phyloP scores from a whole-genome alignment of 2,329 filamentous ascomycete genomes.

The Emergomyces orientalis region DNA sequence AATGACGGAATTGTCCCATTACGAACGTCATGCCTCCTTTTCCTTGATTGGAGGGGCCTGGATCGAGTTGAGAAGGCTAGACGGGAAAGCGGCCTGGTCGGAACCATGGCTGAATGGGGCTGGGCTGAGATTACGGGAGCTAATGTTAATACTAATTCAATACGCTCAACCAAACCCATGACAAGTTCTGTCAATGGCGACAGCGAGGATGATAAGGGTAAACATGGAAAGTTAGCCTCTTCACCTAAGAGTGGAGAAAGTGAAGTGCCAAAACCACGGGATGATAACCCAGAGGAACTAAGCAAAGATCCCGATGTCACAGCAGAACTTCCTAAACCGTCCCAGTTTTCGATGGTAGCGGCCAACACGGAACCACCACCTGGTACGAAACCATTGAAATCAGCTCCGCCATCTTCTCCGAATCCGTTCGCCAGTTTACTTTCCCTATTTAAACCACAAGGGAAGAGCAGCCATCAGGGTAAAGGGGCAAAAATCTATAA shows the following conservation, averaged over 20 bases:
- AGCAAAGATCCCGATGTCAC: constrained; percentile 13
- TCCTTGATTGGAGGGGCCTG: constrained; percentile 91
- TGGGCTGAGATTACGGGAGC: constrained; percentile 81
- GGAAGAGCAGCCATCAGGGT: constrained; percentile 41
- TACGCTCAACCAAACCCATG: constrained; percentile 19
- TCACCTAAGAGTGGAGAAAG: background rate
- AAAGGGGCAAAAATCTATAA: constrained; percentile 57
- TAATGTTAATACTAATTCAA: constrained; percentile 50
- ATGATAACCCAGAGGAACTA: too few relatives aligned
- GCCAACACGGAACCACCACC: constrained; percentile 24
- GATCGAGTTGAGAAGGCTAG: constrained; percentile 90
- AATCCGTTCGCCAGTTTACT: constrained; percentile 56
- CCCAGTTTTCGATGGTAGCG: constrained; percentile 12
- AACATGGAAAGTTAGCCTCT: background rate
- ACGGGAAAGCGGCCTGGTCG: constrained; percentile 81
- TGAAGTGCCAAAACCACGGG: background rate
- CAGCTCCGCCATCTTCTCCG: constrained; percentile 22
- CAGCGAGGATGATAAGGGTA: constrained; percentile 5
- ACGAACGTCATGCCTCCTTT: constrained; percentile 89
- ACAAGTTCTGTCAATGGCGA: constrained; percentile 4
- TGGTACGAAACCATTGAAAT: constrained; percentile 18
- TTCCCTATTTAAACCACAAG: constrained; percentile 60
- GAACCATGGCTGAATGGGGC: constrained; percentile 85
- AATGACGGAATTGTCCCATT: constrained; percentile 96
- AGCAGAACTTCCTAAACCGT: constrained; percentile 12